Conservation (phyloP, 257 asterid genomes). For the Salvia miltiorrhiza region DNA sequence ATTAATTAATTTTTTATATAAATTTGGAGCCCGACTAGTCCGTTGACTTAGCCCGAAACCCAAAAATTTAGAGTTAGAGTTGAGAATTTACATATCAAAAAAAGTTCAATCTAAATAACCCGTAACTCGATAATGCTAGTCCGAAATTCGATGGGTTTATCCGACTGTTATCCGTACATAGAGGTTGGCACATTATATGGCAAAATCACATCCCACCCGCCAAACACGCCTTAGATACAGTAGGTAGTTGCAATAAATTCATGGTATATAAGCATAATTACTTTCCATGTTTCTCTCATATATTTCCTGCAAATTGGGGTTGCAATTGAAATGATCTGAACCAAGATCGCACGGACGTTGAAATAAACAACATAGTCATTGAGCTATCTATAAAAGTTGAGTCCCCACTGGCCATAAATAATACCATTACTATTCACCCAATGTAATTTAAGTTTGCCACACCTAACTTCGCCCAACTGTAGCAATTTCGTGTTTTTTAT, state of each 20-base stretch:
- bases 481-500: not conserved
- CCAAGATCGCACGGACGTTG: not conserved
- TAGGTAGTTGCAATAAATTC: constrained; percentile 16
- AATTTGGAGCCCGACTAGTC: too few species aligned
- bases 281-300: not conserved
- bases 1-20: too few species aligned
- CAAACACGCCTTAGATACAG: not conserved
- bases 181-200: not conserved
- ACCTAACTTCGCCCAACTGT: not conserved
- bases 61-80: too few species aligned
- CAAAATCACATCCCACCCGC: not conserved
- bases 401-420: constrained; percentile 13
- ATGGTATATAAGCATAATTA: too few species aligned
- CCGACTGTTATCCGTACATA: too few species aligned
- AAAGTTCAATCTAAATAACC: too few species aligned
- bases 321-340: not conserved
- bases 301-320: not conserved
- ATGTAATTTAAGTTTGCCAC: not conserved
- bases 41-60: too few species aligned
- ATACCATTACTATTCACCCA: not conserved
- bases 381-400: not conserved
- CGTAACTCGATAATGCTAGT: too few species aligned
- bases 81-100: too few species aligned
- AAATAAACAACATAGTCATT: too few species aligned
- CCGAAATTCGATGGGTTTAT: too few species aligned